A percentile compares a stretch with the other conserved stretches of the same genome.
Conservation (phyloP, 1,284 basidiomycete genomes). For the Rhodotorula glutinis region DNA sequence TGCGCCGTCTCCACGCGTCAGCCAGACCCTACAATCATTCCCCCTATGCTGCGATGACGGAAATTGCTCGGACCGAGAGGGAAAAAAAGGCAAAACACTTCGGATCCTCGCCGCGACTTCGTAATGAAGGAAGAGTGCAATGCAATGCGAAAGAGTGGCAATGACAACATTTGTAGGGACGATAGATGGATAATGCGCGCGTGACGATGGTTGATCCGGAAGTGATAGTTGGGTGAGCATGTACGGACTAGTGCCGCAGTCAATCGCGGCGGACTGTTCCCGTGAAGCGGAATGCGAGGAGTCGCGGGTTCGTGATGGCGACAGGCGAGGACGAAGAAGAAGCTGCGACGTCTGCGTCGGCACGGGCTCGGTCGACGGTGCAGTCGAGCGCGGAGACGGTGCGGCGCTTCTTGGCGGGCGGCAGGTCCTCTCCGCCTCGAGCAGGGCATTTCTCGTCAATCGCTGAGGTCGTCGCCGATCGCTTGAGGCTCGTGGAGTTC, state of each 20-base stretch:
- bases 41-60: no score
- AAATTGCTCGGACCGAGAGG: no score
- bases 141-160: not conserved
- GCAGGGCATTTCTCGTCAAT: not conserved
- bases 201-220: no score
- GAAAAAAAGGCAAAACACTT: no score
- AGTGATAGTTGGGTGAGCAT: no score
- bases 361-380: not conserved
- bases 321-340: conserved; percentile 15
- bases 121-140: not conserved
- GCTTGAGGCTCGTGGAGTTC: conserved; percentile 4
- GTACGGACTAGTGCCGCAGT: not conserved
- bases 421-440: not conserved
- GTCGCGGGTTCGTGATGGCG: conserved; percentile 28
- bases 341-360: not conserved
- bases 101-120: no score
- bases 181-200: not conserved
- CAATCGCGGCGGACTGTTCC: not conserved
- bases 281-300: conserved; percentile 31
- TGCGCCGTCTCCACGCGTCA: no score
- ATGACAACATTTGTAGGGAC: not conserved
- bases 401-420: conserved; percentile 4
- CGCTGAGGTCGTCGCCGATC: not conserved
- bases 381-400: not conserved
- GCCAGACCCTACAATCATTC: no score